A percentile compares a stretch with the other conserved stretches of the same genome.
These are phyloP conservation scores for Amanita inopinata DNA, from an alignment of 768 basidiomycete species.

Conservation along the genomic window DNA sequence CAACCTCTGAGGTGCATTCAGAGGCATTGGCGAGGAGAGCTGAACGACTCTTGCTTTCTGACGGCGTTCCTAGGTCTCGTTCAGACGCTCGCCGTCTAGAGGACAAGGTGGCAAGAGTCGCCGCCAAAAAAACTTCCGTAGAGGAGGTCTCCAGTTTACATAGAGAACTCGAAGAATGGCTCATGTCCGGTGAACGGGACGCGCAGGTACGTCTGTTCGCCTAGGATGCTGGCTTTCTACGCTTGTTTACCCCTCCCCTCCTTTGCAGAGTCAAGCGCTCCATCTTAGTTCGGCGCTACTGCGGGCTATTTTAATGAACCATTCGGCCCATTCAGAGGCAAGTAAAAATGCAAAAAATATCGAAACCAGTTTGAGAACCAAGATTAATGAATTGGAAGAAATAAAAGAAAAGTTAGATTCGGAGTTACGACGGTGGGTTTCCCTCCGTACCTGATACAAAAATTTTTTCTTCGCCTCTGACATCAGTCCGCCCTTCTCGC, in stretches of 20 bases:
- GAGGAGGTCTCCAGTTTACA: slow-evolving; percentile 75
- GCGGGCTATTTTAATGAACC: slow-evolving; percentile 77
- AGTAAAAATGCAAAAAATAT: slow-evolving; percentile 54
- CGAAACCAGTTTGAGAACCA: slow-evolving; percentile 52
- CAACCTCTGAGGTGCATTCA: slow-evolving; percentile 32
- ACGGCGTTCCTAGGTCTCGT: slow-evolving; percentile 33
- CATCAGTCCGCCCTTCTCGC: slow-evolving; percentile 8
- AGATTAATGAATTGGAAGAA: slow-evolving; percentile 56
- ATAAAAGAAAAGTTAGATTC: slow-evolving; percentile 51
- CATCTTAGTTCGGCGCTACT: slow-evolving; percentile 69
- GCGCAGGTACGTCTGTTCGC: slow-evolving; percentile 49
- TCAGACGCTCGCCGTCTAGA: slow-evolving; percentile 60
- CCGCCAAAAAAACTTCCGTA: slow-evolving; percentile 79
- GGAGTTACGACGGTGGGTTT: slow-evolving; percentile 60
- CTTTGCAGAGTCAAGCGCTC: slow-evolving; percentile 27
- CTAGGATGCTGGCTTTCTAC: slow-evolving; percentile 5
- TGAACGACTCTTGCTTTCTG: slow-evolving; percentile 37
- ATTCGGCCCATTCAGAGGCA: slow-evolving; percentile 70
- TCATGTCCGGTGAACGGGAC: slow-evolving; percentile 48
- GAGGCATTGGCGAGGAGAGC: slow-evolving; percentile 34
- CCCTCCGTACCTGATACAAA: slow-evolving; percentile 13
- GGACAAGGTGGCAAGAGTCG: slow-evolving; percentile 69
- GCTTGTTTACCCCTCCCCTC: background rate
- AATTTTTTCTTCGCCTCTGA: slow-evolving; percentile 13
- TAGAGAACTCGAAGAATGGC: slow-evolving; percentile 72